These are phyloP conservation scores for Rhizoclosmatium globosum DNA, from an alignment of 192 early-diverging fungal genomes.

Conservation along the genomic window DNA sequence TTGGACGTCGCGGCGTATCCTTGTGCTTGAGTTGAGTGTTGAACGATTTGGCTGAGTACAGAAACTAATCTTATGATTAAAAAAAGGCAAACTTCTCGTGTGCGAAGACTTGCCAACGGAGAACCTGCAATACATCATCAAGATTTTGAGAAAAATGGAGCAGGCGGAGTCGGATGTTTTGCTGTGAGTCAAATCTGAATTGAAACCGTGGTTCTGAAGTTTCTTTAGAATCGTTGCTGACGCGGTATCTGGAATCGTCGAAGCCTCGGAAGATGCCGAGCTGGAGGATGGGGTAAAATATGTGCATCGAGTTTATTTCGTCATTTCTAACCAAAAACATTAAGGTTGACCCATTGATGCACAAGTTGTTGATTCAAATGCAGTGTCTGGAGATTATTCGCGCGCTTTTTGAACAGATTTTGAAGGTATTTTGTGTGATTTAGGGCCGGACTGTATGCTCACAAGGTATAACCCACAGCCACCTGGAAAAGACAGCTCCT, in stretches of 20 bases:
- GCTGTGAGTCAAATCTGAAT: not conserved
- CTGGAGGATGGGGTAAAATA: not conserved
- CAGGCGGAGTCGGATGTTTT: conserved; percentile 84
- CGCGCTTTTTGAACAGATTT: conserved; percentile 19
- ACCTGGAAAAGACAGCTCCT: conserved; percentile 5
- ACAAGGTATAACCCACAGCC: not conserved
- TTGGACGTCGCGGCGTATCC: conserved; percentile 84
- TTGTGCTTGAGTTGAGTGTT: conserved; percentile 67
- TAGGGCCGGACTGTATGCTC: not conserved
- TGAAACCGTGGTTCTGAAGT: not conserved
- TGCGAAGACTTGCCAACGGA: conserved; percentile 78
- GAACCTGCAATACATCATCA: conserved; percentile 78
- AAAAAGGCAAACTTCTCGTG: conserved; percentile 76
- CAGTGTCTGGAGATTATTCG: conserved; percentile 37
- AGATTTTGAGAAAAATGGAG: conserved; percentile 78
- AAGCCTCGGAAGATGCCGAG: not conserved
- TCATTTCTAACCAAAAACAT: not conserved
- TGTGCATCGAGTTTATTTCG: not conserved
- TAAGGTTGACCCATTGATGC: conserved; percentile 17
- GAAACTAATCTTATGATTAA: not conserved
- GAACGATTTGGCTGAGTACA: conserved; percentile 2
- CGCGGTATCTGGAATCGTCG: conserved; percentile 24
- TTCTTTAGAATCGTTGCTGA: conserved; percentile 25
- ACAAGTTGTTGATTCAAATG: conserved; percentile 12
- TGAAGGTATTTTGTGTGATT: not conserved